These are phyloP conservation scores for Chrysanthemum makinoi DNA, from an alignment of 129 eudicot genomes.

Conservation along the genomic window DNA sequence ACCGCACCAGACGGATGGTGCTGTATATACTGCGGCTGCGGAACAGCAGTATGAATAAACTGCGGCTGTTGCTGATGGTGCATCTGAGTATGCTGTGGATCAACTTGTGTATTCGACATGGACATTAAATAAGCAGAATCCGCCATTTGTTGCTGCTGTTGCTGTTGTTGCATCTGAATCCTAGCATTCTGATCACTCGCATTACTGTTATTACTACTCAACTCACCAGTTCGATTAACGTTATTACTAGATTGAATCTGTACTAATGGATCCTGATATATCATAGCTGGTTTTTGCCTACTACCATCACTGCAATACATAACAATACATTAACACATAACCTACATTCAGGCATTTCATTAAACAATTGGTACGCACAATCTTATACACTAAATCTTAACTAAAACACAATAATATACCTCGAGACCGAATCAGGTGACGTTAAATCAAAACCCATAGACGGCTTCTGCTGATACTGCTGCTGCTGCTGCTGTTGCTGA, in stretches of 20 bases:
- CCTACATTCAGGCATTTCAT: constrained; percentile 23
- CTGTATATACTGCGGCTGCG: constrained; percentile 51
- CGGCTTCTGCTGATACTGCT: constrained; percentile 39
- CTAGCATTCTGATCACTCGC: constrained; percentile 44
- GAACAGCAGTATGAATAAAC: constrained; percentile 56
- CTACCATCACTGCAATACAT: constrained; percentile 65
- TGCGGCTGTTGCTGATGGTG: constrained; percentile 78
- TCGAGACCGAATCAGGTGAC: constrained; percentile 71
- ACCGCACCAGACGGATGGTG: constrained; percentile 64
- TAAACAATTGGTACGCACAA: constrained; percentile 22
- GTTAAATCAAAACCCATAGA: constrained; percentile 44
- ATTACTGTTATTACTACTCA: constrained; percentile 15
- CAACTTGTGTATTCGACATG: constrained; percentile 45
- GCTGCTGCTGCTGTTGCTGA: constrained; percentile 43
- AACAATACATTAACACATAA: background rate
- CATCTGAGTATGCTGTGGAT: constrained; percentile 57
- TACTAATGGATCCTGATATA: constrained; percentile 56
- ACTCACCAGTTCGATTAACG: constrained; percentile 33
- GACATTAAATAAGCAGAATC: constrained; percentile 60
- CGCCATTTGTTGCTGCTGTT: constrained; percentile 45
- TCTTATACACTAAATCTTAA: background rate
- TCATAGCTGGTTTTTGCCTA: constrained; percentile 50
- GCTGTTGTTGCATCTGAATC: constrained; percentile 46
- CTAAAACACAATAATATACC: constrained; percentile 36
- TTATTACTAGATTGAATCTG: constrained; percentile 48